phyloP scores from a whole-genome alignment of 768 basidiomycete species.

The Kwoniella newhampshirensis region DNA sequence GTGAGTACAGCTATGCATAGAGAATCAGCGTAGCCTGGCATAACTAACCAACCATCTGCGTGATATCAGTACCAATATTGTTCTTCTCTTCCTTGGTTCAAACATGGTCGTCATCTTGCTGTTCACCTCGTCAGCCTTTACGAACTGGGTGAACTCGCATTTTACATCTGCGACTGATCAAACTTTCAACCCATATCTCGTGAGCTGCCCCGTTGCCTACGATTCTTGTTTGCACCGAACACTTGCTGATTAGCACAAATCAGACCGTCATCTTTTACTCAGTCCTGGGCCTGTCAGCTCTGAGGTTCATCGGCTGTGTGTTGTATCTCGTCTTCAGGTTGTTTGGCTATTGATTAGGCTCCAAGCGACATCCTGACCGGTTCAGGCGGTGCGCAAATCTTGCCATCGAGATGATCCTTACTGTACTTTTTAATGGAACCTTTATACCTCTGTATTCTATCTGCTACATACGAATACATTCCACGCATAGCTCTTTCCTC shows the following conservation, averaged over 20 bases:
- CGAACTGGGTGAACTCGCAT: constrained; percentile 67
- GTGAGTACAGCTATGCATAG: constrained; percentile 4
- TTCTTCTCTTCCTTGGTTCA: constrained; percentile 58
- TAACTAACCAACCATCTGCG: background rate
- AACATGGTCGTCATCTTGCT: constrained; percentile 68
- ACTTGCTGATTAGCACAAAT: background rate
- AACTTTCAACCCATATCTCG: constrained; percentile 79
- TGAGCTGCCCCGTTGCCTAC: constrained; percentile 19
- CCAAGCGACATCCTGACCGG: too few relatives aligned
- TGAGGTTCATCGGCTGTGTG: constrained; percentile 76
- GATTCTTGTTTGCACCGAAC: background rate
- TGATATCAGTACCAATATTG: constrained; percentile 41
- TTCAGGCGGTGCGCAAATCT: too few relatives aligned
- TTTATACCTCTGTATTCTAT: too few relatives aligned
- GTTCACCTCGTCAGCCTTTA: constrained; percentile 65
- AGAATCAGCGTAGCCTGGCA: background rate
- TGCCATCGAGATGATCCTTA: too few relatives aligned
- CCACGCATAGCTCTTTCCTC: too few relatives aligned
- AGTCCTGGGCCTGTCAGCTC: constrained; percentile 71
- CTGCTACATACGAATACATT: too few relatives aligned
- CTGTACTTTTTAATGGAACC: too few relatives aligned
- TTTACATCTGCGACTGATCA: constrained; percentile 59
- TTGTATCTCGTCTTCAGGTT: constrained; percentile 70
- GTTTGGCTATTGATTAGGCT: constrained; percentile 27
- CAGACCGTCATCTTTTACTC: constrained; percentile 73